These are phyloP conservation scores for Primulina tabacum DNA, from an alignment of 257 asterid genomes.

Conservation along the genomic window DNA sequence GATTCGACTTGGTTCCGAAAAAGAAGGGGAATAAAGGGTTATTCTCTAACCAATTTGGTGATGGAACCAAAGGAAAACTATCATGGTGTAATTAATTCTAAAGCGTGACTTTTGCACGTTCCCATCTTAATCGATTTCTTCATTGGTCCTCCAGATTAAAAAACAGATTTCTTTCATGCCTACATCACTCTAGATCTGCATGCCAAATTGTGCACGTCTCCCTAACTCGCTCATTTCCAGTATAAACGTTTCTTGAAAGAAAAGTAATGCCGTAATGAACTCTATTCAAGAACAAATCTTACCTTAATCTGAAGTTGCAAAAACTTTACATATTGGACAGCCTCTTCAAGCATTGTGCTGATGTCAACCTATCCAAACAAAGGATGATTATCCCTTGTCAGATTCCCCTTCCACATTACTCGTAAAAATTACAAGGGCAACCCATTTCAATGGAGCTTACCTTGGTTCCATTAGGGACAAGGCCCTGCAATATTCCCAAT, in stretches of 20 bases:
- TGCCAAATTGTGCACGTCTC: background rate
- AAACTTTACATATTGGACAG: constrained; percentile 52
- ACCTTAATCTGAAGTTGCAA: constrained; percentile 62
- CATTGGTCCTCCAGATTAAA: background rate
- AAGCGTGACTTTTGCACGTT: background rate
- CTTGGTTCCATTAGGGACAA: constrained; percentile 62
- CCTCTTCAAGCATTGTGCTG: constrained; percentile 66
- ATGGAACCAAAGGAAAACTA: background rate
- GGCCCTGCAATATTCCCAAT: constrained; percentile 44
- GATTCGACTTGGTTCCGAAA: background rate
- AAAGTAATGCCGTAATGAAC: background rate
- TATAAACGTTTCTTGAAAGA: no score
- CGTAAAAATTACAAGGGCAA: background rate
- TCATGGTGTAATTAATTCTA: background rate
- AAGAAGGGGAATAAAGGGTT: background rate
- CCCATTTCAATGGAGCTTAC: constrained; percentile 19
- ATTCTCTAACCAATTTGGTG: background rate
- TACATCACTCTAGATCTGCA: background rate
- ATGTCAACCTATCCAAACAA: constrained; percentile 43
- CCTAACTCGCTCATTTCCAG: background rate
- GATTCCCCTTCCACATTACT: background rate
- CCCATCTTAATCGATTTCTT: background rate
- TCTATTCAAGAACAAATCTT: background rate
- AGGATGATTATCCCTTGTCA: constrained; percentile 2
- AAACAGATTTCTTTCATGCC: background rate